Evolutionary conservation across 129 eudicot genomes (phyloP), one percentile per base, ranked within the genome.

Genomic region (Arctium lappa): DNA sequence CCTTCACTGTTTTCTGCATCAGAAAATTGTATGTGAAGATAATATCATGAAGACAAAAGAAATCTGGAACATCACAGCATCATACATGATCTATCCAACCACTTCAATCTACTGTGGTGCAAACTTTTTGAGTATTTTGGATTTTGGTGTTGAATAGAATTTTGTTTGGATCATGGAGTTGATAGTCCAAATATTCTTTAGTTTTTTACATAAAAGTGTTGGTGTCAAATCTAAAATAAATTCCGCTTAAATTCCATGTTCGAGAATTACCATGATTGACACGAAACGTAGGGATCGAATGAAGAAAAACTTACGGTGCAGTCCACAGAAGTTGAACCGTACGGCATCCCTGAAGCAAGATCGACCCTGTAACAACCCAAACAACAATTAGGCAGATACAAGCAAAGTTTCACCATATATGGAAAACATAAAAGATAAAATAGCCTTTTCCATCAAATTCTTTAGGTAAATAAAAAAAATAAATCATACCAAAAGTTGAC

Each of bases 401-500:
- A 69, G 38, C 11, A 60, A 38, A 22, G n/a, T 7, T 72, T 66
- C 16, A 32, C 7, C 8, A 60, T 5, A 39, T 13, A 70, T 6
- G 30, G 32, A 34, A 33, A 33, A 8, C 10, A 29, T 33, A 69
- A 16, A 48, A 31, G 10, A 12, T 27, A 36, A 33, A 16, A 29
- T 5, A 42, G 7, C 33, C 15, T 48, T 74, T 81, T 65, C 13
- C 13, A 70, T 37, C 32, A 36, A 66, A 77, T 50, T 44, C 8
- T 27, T 2, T 3, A 75, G 10, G 34, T 33, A 36, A 12, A 38
- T 18, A 46, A 32, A 40, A 32, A 8, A 40, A 63, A 72, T 22
- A 39, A 72, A 86, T 65, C 60, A 40, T 22, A 93, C 99, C 92
- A 81, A n/a, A 93, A 81, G 81, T 87, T 83, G 80, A 90, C 88